Conservation (phyloP, 495 filamentous ascomycete species). For the Glonium stellatum region DNA sequence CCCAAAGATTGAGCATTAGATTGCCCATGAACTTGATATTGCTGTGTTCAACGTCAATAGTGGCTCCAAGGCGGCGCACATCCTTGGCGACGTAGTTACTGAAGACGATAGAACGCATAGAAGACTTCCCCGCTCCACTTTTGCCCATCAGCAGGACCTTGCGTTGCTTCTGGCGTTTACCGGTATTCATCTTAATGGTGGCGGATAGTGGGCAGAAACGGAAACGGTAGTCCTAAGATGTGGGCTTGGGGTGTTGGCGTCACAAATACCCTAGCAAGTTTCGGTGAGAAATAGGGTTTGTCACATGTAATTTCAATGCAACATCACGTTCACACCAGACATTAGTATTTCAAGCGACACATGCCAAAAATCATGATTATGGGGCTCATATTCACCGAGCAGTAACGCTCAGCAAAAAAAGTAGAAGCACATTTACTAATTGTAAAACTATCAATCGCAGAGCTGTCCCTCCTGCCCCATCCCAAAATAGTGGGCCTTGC, state of each 20-base stretch:
- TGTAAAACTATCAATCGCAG: too few species aligned
- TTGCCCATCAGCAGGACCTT: conserved; percentile 62
- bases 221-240: background rate
- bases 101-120: conserved; percentile 97
- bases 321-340: background rate
- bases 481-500: background rate
- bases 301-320: too few species aligned
- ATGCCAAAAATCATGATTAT: background rate
- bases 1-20: conserved; percentile 94
- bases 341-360: background rate
- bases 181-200: conserved; percentile 32
- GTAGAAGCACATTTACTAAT: background rate
- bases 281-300: background rate
- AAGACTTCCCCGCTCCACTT: conserved; percentile 97
- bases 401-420: background rate
- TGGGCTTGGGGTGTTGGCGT: background rate
- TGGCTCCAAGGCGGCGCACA: conserved; percentile 88
- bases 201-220: background rate
- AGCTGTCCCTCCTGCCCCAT: background rate
- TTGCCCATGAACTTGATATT: conserved; percentile 98
- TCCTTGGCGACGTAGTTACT: conserved; percentile 97
- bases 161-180: conserved; percentile 40
- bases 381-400: background rate
- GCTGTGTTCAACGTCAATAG: conserved; percentile 95
- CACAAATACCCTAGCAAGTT: background rate